These are phyloP conservation scores for Cutaneotrichosporon curvatum DNA, from an alignment of 1,284 basidiomycete species.

Conservation along the genomic window DNA sequence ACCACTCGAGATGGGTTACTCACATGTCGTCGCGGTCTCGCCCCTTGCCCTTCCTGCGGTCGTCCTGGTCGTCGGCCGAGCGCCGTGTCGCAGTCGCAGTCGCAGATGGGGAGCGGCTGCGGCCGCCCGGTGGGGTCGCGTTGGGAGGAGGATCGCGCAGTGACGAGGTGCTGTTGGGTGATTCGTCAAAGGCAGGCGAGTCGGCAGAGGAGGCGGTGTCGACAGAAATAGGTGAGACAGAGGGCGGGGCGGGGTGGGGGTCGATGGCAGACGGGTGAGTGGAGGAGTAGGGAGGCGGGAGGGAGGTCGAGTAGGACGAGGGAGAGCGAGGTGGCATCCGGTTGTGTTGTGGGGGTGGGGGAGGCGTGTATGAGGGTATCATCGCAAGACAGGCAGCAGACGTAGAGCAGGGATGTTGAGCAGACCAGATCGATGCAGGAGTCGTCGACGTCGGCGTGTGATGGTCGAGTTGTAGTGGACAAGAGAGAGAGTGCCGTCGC, in stretches of 20 bases:
- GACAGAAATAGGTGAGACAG: no score
- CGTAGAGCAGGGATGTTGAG: no score
- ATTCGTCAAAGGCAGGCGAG: no score
- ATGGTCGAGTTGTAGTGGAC: no score
- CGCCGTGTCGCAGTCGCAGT: constrained; percentile 2
- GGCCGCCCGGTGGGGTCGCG: constrained; percentile 20
- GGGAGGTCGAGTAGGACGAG: neutral
- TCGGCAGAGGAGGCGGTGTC: constrained; percentile 1
- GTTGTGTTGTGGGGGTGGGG: no score
- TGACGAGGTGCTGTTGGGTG: constrained; percentile 24
- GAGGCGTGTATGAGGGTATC: no score
- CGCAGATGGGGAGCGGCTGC: constrained; percentile 18
- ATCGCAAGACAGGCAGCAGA: no score
- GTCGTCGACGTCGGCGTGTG: no score
- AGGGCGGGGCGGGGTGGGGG: no score
- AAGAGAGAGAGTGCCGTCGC: no score
- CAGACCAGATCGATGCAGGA: no score
- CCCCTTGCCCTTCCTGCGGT: constrained; percentile 2
- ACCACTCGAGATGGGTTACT: neutral
- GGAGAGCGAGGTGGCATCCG: neutral
- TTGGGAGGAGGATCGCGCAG: constrained; percentile 27
- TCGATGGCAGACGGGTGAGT: neutral
- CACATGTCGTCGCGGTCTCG: constrained; percentile 15
- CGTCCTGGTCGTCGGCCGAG: constrained; percentile 8
- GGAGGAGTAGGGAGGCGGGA: neutral